Conservation (phyloP, 441 rosid genomes). For the Viola pubescens region DNA sequence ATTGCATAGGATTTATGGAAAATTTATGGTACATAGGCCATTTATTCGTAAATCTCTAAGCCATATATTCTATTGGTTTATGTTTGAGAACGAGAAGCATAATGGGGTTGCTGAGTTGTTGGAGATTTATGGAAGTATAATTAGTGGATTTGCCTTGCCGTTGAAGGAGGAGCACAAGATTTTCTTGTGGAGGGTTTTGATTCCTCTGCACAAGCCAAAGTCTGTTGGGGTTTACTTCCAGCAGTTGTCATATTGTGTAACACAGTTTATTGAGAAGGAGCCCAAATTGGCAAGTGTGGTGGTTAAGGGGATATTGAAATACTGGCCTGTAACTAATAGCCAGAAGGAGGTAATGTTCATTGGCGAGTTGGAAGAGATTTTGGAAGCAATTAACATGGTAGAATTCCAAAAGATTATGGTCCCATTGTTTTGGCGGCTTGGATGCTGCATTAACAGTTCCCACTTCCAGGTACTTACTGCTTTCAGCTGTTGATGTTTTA, state of each 20-base stretch:
- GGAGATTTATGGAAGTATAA: slow-evolving; percentile 81
- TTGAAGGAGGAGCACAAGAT: slow-evolving; percentile 88
- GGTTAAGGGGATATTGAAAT: slow-evolving; percentile 67
- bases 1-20: slow-evolving; percentile 71
- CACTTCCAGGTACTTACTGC: slow-evolving; percentile 66
- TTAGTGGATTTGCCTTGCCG: slow-evolving; percentile 81
- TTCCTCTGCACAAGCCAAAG: slow-evolving; percentile 84
- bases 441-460: slow-evolving; percentile 69
- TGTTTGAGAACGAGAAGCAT: slow-evolving; percentile 73
- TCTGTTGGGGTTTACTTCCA: slow-evolving; percentile 70
- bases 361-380: slow-evolving; percentile 74
- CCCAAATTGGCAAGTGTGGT: slow-evolving; percentile 58
- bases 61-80: slow-evolving; percentile 64
- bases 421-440: slow-evolving; percentile 62
- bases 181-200: slow-evolving; percentile 70
- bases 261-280: slow-evolving; percentile 77
- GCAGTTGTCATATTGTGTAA: slow-evolving; percentile 62
- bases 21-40: slow-evolving; percentile 90
- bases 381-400: slow-evolving; percentile 57
- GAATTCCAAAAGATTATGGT: slow-evolving; percentile 78
- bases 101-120: slow-evolving; percentile 78
- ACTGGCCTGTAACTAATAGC: slow-evolving; percentile 79
- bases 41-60: slow-evolving; percentile 71
- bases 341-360: slow-evolving; percentile 90
- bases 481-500: background rate